phyloP scores from a whole-genome alignment of 129 eudicot species.

The Centrapalus pauciflorus region DNA sequence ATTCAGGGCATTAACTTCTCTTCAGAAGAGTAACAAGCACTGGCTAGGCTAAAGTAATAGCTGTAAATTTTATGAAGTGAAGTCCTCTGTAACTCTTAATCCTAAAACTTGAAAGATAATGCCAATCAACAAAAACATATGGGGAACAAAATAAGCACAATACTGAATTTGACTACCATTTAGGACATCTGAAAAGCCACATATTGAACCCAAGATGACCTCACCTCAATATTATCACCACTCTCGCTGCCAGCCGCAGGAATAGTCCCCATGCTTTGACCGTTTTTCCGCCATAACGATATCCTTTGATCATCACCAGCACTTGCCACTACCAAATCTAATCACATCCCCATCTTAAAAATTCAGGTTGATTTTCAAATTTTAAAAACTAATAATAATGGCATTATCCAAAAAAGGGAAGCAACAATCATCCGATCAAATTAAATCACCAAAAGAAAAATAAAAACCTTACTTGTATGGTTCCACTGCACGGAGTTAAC shows the following conservation, averaged over 20 bases:
- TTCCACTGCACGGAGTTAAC: constrained; percentile 95
- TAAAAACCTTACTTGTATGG: constrained; percentile 57
- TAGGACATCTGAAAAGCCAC: neutral
- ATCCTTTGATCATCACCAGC: constrained; percentile 83
- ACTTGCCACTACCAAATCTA: constrained; percentile 95
- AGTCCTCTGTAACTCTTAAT: neutral
- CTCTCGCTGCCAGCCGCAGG: constrained; percentile 57
- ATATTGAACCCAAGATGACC: neutral
- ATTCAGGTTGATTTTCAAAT: neutral
- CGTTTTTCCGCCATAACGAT: constrained; percentile 72
- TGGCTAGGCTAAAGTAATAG: neutral
- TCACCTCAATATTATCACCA: constrained; percentile 72
- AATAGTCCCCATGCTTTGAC: constrained; percentile 74
- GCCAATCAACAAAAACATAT: neutral
- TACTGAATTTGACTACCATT: neutral
- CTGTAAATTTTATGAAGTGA: neutral
- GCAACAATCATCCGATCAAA: neutral
- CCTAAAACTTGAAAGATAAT: neutral
- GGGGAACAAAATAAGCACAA: neutral
- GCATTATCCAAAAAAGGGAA: neutral
- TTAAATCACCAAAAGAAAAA: neutral
- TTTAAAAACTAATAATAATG: neutral
- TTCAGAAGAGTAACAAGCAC: neutral
- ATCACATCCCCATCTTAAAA: constrained; percentile 6
- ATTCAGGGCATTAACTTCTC: neutral